Percentiles rank a stretch among this genome's conserved stretches.
Evolutionary conservation across 1,139 yeast genomes (phyloP).

Genomic region (Hansenula lynferdii): DNA sequence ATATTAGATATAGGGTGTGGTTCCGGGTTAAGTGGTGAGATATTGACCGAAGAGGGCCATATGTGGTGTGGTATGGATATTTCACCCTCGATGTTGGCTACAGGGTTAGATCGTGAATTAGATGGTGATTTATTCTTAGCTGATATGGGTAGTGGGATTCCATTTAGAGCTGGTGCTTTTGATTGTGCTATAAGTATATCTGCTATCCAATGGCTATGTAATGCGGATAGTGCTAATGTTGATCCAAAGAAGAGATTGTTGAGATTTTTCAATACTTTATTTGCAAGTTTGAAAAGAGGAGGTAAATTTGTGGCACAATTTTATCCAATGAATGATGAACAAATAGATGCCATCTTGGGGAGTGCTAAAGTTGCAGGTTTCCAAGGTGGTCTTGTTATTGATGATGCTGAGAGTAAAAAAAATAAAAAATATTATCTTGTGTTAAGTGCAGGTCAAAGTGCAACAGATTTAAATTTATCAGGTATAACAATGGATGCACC

Average conservation of each 20-base stretch:
- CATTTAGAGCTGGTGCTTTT: constrained; percentile 93
- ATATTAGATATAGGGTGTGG: constrained; percentile 96
- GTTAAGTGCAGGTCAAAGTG: constrained; percentile 79
- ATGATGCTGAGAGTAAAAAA: constrained; percentile 89
- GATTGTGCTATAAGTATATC: constrained; percentile 96
- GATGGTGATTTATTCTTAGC: constrained; percentile 90
- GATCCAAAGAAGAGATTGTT: constrained; percentile 86
- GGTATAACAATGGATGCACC: constrained; percentile 77
- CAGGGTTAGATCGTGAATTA: constrained; percentile 85
- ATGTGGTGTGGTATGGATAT: constrained; percentile 97
- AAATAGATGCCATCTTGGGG: constrained; percentile 67
- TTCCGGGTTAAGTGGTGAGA: constrained; percentile 93
- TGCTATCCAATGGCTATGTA: constrained; percentile 97
- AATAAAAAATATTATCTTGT: constrained; percentile 89
- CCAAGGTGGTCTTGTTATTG: constrained; percentile 92
- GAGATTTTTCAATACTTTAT: constrained; percentile 82
- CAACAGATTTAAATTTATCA: constrained; percentile 61
- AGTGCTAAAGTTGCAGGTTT: constrained; percentile 96
- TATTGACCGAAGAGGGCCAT: constrained; percentile 89
- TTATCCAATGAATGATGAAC: constrained; percentile 87
- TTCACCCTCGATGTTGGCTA: constrained; percentile 92
- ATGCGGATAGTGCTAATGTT: constrained; percentile 78
- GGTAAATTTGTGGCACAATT: constrained; percentile 98
- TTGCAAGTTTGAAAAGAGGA: constrained; percentile 83
- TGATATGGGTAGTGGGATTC: constrained; percentile 93